Evolutionary conservation across 2,329 filamentous ascomycete species (phyloP), one percentile per base, ranked within the genome.

Genomic region (Alternaria sp.): DNA sequence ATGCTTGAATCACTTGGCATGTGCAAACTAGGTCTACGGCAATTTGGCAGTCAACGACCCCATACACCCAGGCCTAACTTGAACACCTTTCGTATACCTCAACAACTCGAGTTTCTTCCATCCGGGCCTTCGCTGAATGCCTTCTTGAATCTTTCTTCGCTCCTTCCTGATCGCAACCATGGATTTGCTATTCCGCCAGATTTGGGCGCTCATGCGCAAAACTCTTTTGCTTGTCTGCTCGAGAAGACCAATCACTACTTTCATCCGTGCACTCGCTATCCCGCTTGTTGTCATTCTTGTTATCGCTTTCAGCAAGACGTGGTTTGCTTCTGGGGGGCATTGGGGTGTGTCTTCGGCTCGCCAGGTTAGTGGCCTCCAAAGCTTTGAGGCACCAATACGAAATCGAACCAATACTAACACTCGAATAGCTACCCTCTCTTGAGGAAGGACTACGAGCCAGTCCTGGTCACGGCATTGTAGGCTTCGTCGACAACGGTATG

Each of bases 401-500:
- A 41, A 41, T 41, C 15, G 37, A 41, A 41, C 15, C 37, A 41
- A 18, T 41, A 41, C 37, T 41, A 18, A 41, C 37, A 41, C 37
- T 41, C 37, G 37, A 41, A 41, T 18, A 41, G 37, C 37, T 41
- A 41, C 37, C 15, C n/a, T 18, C 37, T 5, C 37, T 41, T 18
- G 37, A 41, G 9, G 37, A 41, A 41, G 37, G 37, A 41, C n/a
- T 41, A 18, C 37, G n/a, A 18, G 37, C 37, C 0, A 41, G 37
- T 41, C 4, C 37, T 11, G 88, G 88, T n/a, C 86, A 92, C 66
- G 81, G 91, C 69, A 93, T 87, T 55, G 83, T 97, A 12, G 89
- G 90, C 12, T 92, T 97, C 60, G 89, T 97, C 61, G 91, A 96
- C 76, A 93, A 88, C 79, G 91, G 91, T 9, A 75, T 81, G 55